phyloP scores from a whole-genome alignment of 2,329 filamentous ascomycete genomes.

The Coniochaeta ligniaria region DNA sequence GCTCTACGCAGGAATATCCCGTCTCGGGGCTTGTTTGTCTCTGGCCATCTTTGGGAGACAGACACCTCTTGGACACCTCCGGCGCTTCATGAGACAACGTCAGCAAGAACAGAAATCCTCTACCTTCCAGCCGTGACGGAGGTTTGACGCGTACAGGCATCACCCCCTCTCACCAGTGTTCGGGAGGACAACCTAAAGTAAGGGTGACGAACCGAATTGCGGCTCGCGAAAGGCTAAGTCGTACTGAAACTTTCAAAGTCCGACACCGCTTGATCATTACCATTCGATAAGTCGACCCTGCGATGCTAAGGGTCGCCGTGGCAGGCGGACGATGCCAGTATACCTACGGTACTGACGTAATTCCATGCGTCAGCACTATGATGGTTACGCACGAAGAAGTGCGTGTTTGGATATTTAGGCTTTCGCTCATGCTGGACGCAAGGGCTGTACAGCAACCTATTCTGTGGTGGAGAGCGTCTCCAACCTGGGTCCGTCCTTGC shows the following conservation, averaged over 20 bases:
- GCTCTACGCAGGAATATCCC: background rate
- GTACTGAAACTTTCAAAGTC: background rate
- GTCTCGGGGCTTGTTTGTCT: background rate
- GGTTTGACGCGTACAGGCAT: background rate
- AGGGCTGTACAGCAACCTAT: background rate
- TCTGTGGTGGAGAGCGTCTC: background rate
- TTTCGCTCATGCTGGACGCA: background rate
- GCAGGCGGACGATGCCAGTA: background rate
- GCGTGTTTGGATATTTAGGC: too few relatives aligned
- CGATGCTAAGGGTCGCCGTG: background rate
- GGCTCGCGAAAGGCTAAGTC: background rate
- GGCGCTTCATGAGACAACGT: background rate
- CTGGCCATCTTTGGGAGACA: background rate
- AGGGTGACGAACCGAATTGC: background rate
- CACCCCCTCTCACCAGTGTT: background rate
- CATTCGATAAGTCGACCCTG: background rate
- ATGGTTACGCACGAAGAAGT: too few relatives aligned
- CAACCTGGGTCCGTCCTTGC: background rate
- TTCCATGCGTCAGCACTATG: too few relatives aligned
- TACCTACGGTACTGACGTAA: background rate
- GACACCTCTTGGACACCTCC: background rate
- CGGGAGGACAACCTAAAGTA: background rate
- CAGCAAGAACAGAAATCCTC: background rate
- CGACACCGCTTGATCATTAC: background rate
- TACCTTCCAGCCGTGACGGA: background rate